phyloP scores from a whole-genome alignment of 257 asterid species.

The Gardenia jasminoides region DNA sequence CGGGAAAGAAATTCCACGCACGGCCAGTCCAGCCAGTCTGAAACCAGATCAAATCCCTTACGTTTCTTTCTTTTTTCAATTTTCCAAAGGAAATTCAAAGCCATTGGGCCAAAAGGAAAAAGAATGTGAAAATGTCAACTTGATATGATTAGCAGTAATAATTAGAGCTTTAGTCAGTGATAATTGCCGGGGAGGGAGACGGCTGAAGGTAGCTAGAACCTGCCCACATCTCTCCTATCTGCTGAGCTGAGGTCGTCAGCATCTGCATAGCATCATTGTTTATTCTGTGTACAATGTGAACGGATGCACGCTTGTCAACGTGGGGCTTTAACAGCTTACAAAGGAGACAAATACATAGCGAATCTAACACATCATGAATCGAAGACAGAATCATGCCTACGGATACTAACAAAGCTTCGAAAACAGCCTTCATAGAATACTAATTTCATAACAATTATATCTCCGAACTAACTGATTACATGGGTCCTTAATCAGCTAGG shows the following conservation, averaged over 20 bases:
- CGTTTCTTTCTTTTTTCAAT: not conserved
- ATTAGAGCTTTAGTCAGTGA: not conserved
- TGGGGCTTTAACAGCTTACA: not conserved
- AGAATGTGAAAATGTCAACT: not conserved
- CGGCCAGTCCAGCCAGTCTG: not conserved
- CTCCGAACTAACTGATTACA: not conserved
- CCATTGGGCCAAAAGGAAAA: not conserved
- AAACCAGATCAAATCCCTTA: not conserved
- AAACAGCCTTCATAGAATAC: not conserved
- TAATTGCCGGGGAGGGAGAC: not conserved
- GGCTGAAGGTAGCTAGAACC: not conserved
- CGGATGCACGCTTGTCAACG: conserved; percentile 8
- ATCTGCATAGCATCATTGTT: conserved; percentile 4
- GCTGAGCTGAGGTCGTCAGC: not conserved
- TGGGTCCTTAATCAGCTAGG: not conserved
- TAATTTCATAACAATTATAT: not conserved
- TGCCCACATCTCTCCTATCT: not conserved
- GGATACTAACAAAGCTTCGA: conserved; percentile 8
- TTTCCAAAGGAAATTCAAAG: not conserved
- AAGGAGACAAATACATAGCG: conserved; percentile 8
- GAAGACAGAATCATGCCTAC: not conserved
- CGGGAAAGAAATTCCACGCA: not conserved
- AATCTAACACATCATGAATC: conserved; percentile 5
- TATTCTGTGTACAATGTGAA: conserved; percentile 12
- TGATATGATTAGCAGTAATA: not conserved